Evolutionary conservation across 1,284 basidiomycete genomes (phyloP).

Genomic region (Trametes versicolor): DNA sequence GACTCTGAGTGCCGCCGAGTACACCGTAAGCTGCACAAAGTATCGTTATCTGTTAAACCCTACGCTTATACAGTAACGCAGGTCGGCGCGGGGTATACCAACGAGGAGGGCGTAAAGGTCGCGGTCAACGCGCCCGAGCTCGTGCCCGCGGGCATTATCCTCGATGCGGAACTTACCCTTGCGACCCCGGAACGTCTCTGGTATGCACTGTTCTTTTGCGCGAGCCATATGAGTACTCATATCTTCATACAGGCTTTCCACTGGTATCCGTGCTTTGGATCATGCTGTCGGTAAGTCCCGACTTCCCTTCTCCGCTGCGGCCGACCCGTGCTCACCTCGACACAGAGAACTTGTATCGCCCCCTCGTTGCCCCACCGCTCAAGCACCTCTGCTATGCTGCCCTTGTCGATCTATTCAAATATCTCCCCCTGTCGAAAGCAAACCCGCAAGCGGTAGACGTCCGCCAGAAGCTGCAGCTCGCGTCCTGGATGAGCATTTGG

Average conservation of each 20-base stretch:
- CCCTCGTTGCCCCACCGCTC: slow-evolving; percentile 63
- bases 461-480: slow-evolving; percentile 78
- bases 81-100: slow-evolving; percentile 79
- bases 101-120: slow-evolving; percentile 76
- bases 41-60: too few relatives aligned
- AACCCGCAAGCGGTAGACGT: slow-evolving; percentile 64
- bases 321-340: not conserved
- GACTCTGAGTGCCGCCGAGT: slow-evolving; percentile 85
- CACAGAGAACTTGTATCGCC: slow-evolving; percentile 75
- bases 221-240: not conserved
- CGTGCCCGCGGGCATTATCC: slow-evolving; percentile 75
- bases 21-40: slow-evolving; percentile 58
- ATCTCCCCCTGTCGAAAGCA: slow-evolving; percentile 71
- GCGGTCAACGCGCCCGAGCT: slow-evolving; percentile 62
- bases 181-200: slow-evolving; percentile 81
- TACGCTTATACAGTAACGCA: not conserved
- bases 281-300: slow-evolving; percentile 69
- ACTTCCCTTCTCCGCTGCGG: not conserved
- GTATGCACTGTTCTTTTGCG: slow-evolving; percentile 45
- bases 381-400: slow-evolving; percentile 75
- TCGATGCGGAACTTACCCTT: slow-evolving; percentile 81
- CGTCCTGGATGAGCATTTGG: slow-evolving; percentile 85
- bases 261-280: slow-evolving; percentile 80
- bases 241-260: slow-evolving; percentile 66
- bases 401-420: slow-evolving; percentile 77